Conservation (phyloP, 805 yeast species). For the Metschnikowia baotianmanensis region DNA sequence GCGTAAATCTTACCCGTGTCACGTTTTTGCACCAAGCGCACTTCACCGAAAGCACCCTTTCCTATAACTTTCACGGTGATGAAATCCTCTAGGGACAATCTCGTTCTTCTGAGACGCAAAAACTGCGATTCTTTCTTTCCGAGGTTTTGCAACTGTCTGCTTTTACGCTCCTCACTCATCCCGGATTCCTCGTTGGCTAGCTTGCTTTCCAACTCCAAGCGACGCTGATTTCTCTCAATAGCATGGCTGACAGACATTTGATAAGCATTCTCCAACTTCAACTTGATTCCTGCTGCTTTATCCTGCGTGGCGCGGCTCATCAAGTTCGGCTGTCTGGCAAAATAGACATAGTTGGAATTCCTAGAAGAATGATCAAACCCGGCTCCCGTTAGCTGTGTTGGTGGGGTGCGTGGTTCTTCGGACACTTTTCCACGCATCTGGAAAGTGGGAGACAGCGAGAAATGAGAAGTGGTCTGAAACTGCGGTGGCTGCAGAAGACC, state of each 20-base stretch:
- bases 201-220: slow-evolving; percentile 78
- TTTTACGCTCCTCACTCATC: slow-evolving; percentile 76
- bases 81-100: slow-evolving; percentile 79
- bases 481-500: slow-evolving; percentile 10
- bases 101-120: slow-evolving; percentile 78
- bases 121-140: slow-evolving; percentile 90
- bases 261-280: slow-evolving; percentile 80
- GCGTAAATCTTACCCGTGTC: slow-evolving; percentile 93
- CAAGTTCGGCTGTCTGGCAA: slow-evolving; percentile 80
- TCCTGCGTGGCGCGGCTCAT: slow-evolving; percentile 76
- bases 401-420: slow-evolving; percentile 14
- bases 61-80: slow-evolving; percentile 87
- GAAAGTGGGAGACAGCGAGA: slow-evolving; percentile 15
- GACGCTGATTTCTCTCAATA: slow-evolving; percentile 90
- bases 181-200: slow-evolving; percentile 60
- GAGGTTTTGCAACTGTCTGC: slow-evolving; percentile 73
- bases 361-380: slow-evolving; percentile 2
- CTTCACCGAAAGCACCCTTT: slow-evolving; percentile 98
- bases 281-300: slow-evolving; percentile 77
- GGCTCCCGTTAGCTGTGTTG: slow-evolving; percentile 6
- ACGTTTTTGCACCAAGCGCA: slow-evolving; percentile 84
- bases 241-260: slow-evolving; percentile 87
- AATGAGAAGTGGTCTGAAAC: slow-evolving; percentile 10
- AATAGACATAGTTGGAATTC: slow-evolving; percentile 44
- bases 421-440: slow-evolving; percentile 8